Base-by-base conservation (phyloP, 2,329 filamentous ascomycete species). In the Sodiomyces alkalinus region DNA sequence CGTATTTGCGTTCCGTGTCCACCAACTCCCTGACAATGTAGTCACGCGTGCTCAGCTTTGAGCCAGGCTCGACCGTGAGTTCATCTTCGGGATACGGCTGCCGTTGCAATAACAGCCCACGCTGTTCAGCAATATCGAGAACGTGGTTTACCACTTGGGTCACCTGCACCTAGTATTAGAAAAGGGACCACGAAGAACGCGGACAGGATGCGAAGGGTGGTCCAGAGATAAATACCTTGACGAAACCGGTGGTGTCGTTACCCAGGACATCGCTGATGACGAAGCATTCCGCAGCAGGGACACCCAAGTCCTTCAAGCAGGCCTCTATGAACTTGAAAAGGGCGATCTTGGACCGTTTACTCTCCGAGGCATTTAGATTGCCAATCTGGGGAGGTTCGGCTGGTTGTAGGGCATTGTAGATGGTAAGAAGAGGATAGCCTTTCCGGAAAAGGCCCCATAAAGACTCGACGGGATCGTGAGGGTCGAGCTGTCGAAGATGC, bases 1-100 rank as follows among this genome's bases (percentile, higher is more conserved):
- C 90, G 43, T 98, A 98, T 54, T 94, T 94, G 37, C 90, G 76
- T 54, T 98, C 90, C 2, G 87, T 96, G 42, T 87, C 82, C 31
- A 98, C 79, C 26, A 98, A 59, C 53, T 98, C 90, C 45, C 80
- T 75, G 23, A 98, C 71, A 35, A 96, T 83, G 50, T 94, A 80
- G 44, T 94, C 81, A 39, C 85, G 62, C 40, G 77, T 74, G 38
- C 64, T 75, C 62, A 77, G 77, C 48, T 81, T 70, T 2, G 72
- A 73, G 31, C 74, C 69, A 26, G 76, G 60, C 15, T 58, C 55
- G 17, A 56, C 53, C n/a, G 52, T 49, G 9, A 58, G 50, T 29
- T 63, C 62, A 19, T 68, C 62, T 35, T 72, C 64, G 10, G 64
- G 60, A 20, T 69, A 69, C 11, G 70, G 65, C 30, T 72, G 66